Conservation (phyloP, 768 basidiomycete genomes). For the Psilocybe tampanensis region DNA sequence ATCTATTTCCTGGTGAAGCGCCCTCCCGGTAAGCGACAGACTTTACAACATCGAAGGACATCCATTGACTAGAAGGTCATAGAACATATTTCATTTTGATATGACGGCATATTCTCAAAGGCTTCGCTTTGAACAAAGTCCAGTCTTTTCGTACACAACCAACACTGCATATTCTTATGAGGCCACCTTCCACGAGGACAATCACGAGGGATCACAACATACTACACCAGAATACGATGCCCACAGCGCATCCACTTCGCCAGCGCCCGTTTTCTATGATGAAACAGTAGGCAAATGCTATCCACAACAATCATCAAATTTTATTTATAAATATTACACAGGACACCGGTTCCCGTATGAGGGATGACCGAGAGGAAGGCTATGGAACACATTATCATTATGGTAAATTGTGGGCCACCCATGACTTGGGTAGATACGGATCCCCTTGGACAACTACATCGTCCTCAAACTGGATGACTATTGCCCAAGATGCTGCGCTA, state of each 20-base stretch:
- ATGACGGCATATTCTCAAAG: not conserved
- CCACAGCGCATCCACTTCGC: not conserved
- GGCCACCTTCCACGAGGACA: not conserved
- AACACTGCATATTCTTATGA: not conserved
- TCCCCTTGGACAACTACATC: not conserved
- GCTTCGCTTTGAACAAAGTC: not conserved
- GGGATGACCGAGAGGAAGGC: not conserved
- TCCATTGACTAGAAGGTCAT: not conserved
- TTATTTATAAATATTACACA: not conserved
- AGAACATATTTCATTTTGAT: not conserved
- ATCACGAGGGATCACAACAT: not conserved
- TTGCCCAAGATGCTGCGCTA: not conserved
- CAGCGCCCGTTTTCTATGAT: not conserved
- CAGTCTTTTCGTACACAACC: not conserved
- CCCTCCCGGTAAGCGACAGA: not conserved
- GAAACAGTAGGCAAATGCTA: not conserved
- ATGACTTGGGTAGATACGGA: not conserved
- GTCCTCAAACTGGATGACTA: not conserved
- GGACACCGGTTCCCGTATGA: not conserved
- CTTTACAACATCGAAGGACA: not conserved
- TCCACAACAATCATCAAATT: not conserved
- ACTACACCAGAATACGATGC: not conserved
- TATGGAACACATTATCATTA: conserved; percentile 5
- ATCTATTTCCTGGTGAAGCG: not conserved
- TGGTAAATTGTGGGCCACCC: conserved; percentile 4